Evolutionary conservation across 2,329 filamentous ascomycete species (phyloP), one percentile per base, ranked within the genome.

Genomic region (Basipetospora chlamydospora): DNA sequence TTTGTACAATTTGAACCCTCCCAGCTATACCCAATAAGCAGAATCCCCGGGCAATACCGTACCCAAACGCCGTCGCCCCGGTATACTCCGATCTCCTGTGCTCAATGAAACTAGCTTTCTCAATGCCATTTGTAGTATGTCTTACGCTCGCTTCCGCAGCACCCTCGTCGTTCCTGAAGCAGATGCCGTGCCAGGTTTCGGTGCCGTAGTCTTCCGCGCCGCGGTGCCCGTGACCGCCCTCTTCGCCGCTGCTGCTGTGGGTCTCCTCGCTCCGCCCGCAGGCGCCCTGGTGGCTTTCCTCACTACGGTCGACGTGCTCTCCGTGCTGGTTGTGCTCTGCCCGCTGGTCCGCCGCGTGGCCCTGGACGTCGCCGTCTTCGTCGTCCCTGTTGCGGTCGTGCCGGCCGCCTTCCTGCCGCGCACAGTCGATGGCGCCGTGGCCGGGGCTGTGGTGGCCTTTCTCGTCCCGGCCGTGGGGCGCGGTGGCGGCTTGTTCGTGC

Each of bases 251-350:
- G 33, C n/a, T n/a, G n/a, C n/a, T n/a, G n/a, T n/a, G n/a, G n/a
- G n/a, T n/a, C n/a, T n/a, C n/a, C n/a, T n/a, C n/a, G n/a, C n/a
- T n/a, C n/a, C n/a, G n/a, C n/a, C n/a, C n/a, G n/a, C 33, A 32
- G 36, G 30, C 29, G 36, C 29, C 20, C 58, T 49, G 10, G 53
- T 53, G 3, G 58, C 55, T 51, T 72, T 78, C 53, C 68, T 69
- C 29, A 79, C 63, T 16, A 80, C 73, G 0, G 78, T 81, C 6
- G 71, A 68, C 11, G 68, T 70, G 52, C 76, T 82, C 5, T 59
- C 64, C 38, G 78, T 72, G 46, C 75, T 80, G 12, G 69, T 63
- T 49, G 75, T 75, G 50, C 76, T 80, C 39, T 61, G 63, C 44
- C 59, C 66, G 47, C 77, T 81, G 48, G 60, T 55, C 51, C 71